A percentile compares a stretch with the other conserved stretches of the same genome.
Conservation (phyloP, 2,329 filamentous ascomycete genomes). For the Pyrenochaeta sp. region DNA sequence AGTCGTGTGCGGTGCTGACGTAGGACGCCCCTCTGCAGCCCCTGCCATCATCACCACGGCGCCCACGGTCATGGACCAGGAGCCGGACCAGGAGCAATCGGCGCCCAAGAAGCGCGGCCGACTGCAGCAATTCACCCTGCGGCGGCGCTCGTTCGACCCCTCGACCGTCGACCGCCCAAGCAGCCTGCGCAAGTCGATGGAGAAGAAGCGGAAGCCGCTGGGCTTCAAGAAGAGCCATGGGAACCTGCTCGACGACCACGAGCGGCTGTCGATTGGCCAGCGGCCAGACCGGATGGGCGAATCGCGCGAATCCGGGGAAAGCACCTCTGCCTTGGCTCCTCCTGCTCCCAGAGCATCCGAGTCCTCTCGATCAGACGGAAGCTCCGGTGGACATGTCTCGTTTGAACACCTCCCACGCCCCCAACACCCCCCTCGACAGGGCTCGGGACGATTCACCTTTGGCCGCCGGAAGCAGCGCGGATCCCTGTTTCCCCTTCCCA, state of each 20-base stretch:
- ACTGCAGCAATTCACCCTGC: constrained; percentile 46
- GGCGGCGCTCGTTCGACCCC: constrained; percentile 50
- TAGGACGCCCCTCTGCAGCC: constrained; percentile 40
- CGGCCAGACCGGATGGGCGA: constrained; percentile 60
- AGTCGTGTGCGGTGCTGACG: constrained; percentile 32
- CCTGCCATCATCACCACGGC: constrained; percentile 89
- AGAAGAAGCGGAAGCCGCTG: constrained; percentile 43
- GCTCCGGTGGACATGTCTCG: constrained; percentile 63
- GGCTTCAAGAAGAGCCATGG: constrained; percentile 37
- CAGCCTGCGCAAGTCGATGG: constrained; percentile 46
- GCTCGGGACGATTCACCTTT: constrained; percentile 76
- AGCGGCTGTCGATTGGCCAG: constrained; percentile 68
- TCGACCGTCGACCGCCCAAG: constrained; percentile 36
- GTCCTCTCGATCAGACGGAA: constrained; percentile 89
- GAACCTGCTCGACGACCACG: constrained; percentile 51
- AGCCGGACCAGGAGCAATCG: constrained; percentile 15
- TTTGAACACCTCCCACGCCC: constrained; percentile 46
- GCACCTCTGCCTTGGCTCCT: constrained; percentile 68
- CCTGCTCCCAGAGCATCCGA: constrained; percentile 77
- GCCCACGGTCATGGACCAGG: constrained; percentile 68
- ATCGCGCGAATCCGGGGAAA: constrained; percentile 70
- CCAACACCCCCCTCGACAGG: constrained; percentile 66
- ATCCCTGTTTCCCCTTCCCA: constrained; percentile 87
- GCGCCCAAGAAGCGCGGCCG: constrained; percentile 41
- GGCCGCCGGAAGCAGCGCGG: constrained; percentile 74